These are phyloP conservation scores for Tarenaya hassleriana DNA, from an alignment of 345 rosid genomes.

Conservation along the genomic window DNA sequence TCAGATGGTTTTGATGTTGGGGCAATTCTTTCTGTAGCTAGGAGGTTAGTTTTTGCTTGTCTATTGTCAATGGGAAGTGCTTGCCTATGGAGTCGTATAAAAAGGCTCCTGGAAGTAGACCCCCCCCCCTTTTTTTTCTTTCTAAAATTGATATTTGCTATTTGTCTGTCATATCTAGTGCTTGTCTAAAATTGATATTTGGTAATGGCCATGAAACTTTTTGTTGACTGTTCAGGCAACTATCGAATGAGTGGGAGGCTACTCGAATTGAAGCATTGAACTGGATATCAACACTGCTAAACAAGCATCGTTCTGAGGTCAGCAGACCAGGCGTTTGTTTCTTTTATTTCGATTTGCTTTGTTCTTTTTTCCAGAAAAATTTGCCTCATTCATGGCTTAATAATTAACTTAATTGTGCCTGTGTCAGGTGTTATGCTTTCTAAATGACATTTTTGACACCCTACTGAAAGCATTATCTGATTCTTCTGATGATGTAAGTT, in stretches of 20 bases:
- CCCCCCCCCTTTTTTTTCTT: no score
- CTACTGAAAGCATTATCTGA: conserved; percentile 86
- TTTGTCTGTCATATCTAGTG: conserved; percentile 15
- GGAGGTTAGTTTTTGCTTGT: conserved; percentile 49
- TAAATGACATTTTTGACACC: conserved; percentile 81
- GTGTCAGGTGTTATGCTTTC: conserved; percentile 64
- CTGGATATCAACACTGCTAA: conserved; percentile 90
- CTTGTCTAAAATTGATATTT: no score
- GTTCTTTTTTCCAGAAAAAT: no score
- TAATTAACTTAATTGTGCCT: conserved; percentile 12
- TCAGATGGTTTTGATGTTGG: conserved; percentile 82
- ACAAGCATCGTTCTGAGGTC: conserved; percentile 85
- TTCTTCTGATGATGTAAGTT: conserved; percentile 76
- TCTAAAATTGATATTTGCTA: no score
- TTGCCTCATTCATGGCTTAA: background rate
- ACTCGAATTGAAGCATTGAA: conserved; percentile 93
- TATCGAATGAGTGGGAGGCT: conserved; percentile 70
- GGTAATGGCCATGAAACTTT: no score
- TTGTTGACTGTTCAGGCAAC: conserved; percentile 60
- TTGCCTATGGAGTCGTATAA: no score
- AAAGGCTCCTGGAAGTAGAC: no score
- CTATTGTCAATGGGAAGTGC: conserved; percentile 5
- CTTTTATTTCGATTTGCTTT: conserved; percentile 11
- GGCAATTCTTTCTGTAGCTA: conserved; percentile 82
- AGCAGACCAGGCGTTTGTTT: background rate